phyloP scores from a whole-genome alignment of 345 rosid genomes.

The Lepidium didymum region DNA sequence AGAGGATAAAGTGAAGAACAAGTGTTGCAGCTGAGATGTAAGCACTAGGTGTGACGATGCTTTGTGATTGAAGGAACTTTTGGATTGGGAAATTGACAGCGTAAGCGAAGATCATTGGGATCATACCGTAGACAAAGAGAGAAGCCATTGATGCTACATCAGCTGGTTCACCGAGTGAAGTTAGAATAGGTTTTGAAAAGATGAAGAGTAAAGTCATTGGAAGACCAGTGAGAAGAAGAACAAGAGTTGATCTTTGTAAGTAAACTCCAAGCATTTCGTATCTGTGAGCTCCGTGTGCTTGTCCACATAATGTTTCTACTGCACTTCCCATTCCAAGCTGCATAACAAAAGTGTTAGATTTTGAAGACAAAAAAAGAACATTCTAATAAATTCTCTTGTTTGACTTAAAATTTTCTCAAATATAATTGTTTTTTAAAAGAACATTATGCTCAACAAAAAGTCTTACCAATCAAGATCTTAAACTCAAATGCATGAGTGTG shows the following conservation, averaged over 20 bases:
- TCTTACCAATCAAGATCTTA: too few species aligned
- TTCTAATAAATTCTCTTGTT: background rate
- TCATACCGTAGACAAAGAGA: conserved; percentile 50
- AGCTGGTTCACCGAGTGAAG: conserved; percentile 47
- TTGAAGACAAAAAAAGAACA: background rate
- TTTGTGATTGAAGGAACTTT: conserved; percentile 56
- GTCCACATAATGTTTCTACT: conserved; percentile 74
- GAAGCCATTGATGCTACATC: conserved; percentile 54
- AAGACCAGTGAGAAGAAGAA: conserved; percentile 41
- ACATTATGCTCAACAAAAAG: too few species aligned
- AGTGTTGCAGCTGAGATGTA: conserved; percentile 48
- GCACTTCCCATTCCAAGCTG: conserved; percentile 89
- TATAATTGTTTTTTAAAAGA: too few species aligned
- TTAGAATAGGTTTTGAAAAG: conserved; percentile 44
- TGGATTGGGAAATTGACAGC: conserved; percentile 63
- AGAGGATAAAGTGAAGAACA: conserved; percentile 36
- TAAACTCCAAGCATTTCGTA: conserved; percentile 62
- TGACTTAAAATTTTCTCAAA: too few species aligned
- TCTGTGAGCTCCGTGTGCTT: conserved; percentile 68
- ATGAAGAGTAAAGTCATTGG: conserved; percentile 44
- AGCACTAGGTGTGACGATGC: conserved; percentile 62
- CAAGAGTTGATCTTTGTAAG: conserved; percentile 59
- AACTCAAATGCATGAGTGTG: too few species aligned
- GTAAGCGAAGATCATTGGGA: conserved; percentile 63
- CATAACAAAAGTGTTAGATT: background rate